These are phyloP conservation scores for Amesomyces nigricolor DNA, from an alignment of 2,329 filamentous ascomycete genomes.

Conservation along the genomic window DNA sequence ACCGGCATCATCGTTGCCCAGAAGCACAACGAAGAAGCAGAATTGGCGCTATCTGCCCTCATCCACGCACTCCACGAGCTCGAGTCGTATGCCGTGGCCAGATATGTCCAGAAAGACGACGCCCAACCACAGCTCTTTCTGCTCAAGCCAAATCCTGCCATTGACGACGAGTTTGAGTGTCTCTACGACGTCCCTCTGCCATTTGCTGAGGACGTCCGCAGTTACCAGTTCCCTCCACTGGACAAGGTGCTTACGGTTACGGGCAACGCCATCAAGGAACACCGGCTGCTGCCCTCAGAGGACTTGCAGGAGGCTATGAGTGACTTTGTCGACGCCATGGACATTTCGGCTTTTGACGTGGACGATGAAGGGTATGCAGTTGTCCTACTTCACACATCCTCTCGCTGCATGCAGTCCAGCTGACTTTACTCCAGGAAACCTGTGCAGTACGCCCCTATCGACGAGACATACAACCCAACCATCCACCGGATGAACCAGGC, in stretches of 20 bases:
- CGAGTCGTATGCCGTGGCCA: constrained; percentile 78
- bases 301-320: constrained; percentile 77
- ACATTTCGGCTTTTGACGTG: constrained; percentile 63
- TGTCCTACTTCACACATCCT: neutral
- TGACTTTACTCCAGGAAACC: constrained; percentile 32
- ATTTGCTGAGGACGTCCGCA: constrained; percentile 85
- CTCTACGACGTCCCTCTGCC: constrained; percentile 86
- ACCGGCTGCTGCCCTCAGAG: constrained; percentile 73
- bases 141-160: constrained; percentile 60
- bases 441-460: constrained; percentile 67
- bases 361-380: constrained; percentile 66
- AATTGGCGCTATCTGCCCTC: constrained; percentile 80
- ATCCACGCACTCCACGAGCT: constrained; percentile 82
- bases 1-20: constrained; percentile 71
- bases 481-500: constrained; percentile 88
- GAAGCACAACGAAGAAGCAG: constrained; percentile 73
- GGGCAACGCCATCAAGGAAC: constrained; percentile 71
- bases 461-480: constrained; percentile 77
- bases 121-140: constrained; percentile 73
- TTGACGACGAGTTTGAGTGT: constrained; percentile 75
- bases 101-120: constrained; percentile 77
- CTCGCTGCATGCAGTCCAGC: neutral
- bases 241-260: constrained; percentile 84
- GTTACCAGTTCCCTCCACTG: constrained; percentile 86
- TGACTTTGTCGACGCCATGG: constrained; percentile 89